Conservation (phyloP, 257 asterid genomes). For the Phtheirospermum japonicum region DNA sequence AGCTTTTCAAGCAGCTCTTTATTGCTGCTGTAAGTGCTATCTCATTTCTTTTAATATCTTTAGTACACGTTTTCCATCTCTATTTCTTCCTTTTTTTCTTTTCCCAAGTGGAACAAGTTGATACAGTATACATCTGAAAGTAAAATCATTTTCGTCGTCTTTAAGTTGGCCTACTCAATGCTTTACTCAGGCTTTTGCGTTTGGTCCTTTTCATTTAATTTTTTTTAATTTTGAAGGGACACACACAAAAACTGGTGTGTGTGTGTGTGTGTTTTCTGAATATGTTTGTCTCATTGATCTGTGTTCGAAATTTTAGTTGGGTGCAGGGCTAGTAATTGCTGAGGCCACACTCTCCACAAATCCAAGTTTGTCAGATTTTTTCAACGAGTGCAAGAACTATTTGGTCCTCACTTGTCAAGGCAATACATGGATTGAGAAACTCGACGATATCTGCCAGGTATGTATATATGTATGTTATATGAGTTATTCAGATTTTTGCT, state of each 20-base stretch:
- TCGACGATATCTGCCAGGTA: conserved; percentile 94
- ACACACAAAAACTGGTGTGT: too few species aligned
- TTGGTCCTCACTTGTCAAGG: conserved; percentile 61
- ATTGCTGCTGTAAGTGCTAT: conserved; percentile 67
- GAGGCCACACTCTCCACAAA: conserved; percentile 67
- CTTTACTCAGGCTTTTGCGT: neutral
- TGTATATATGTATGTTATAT: conserved; percentile 18
- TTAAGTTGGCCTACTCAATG: neutral
- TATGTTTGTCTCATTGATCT: conserved; percentile 18
- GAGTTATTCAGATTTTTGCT: conserved; percentile 14
- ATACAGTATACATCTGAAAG: neutral
- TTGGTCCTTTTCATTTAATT: neutral
- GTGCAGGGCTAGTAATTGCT: conserved; percentile 74
- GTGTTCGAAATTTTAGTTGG: conserved; percentile 58
- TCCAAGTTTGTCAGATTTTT: conserved; percentile 53
- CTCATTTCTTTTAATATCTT: conserved; percentile 20
- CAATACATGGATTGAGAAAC: conserved; percentile 63
- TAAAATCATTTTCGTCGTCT: neutral
- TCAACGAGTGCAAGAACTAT: conserved; percentile 75
- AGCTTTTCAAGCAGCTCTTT: conserved; percentile 87
- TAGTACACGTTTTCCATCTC: neutral
- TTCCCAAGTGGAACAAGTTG: conserved; percentile 14
- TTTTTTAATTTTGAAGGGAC: neutral
- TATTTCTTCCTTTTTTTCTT: neutral
- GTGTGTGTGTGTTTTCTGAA: neutral